Conservation (phyloP, 2,329 filamentous ascomycete genomes). For the Aspergillus sojae region DNA sequence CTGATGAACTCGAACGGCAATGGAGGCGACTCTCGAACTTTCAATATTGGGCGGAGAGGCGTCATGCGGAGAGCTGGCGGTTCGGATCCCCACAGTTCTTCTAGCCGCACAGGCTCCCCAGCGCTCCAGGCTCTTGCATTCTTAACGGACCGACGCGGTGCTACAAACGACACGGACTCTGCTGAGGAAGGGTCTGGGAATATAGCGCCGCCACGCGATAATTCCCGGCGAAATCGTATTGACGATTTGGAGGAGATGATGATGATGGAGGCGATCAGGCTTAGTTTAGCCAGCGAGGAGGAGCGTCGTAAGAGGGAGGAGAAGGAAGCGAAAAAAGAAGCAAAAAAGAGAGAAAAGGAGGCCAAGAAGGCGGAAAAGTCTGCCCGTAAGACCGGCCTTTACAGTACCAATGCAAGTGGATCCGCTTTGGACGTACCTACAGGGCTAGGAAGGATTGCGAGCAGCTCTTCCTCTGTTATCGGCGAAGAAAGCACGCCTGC, state of each 20-base stretch:
- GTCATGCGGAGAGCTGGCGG: conserved; percentile 48
- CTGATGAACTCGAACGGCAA: conserved; percentile 66
- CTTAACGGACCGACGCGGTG: conserved; percentile 46
- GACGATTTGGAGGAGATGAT: conserved; percentile 96
- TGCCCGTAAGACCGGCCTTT: conserved; percentile 64
- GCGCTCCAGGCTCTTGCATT: conserved; percentile 51
- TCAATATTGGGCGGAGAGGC: conserved; percentile 60
- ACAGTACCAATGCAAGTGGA: conserved; percentile 62
- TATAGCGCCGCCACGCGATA: conserved; percentile 49
- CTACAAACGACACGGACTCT: conserved; percentile 39
- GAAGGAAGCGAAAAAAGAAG: conserved; percentile 77
- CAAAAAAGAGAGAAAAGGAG: conserved; percentile 83
- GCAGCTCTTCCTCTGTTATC: conserved; percentile 41
- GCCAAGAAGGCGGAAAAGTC: conserved; percentile 73
- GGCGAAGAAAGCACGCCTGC: conserved; percentile 39
- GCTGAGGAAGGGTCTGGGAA: conserved; percentile 37
- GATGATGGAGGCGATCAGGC: conserved; percentile 93
- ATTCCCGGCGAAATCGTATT: conserved; percentile 65
- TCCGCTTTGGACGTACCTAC: conserved; percentile 57
- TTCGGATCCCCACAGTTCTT: conserved; percentile 35
- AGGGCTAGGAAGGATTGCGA: conserved; percentile 37
- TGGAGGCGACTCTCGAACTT: conserved; percentile 51
- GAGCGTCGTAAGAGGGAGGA: conserved; percentile 85
- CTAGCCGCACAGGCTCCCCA: conserved; percentile 39
- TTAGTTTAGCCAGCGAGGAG: conserved; percentile 90